These are phyloP conservation scores for Musa troglodytarum DNA, from an alignment of 176 grass and related monocot genomes.

Conservation along the genomic window DNA sequence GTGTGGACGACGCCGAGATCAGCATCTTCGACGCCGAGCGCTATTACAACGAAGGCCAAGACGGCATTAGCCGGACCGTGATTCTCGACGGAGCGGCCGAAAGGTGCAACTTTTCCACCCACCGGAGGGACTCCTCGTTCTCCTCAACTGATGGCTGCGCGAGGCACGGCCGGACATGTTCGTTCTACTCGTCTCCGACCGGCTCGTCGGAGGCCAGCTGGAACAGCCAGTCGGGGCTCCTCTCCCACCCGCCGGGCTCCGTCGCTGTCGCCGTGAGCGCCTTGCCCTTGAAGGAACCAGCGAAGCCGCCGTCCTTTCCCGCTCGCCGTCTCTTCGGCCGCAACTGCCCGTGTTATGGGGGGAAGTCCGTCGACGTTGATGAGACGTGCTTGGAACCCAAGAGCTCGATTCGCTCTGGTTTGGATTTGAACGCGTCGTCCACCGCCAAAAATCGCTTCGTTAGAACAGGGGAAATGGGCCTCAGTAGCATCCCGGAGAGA, in stretches of 20 bases:
- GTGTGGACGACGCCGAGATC: slow-evolving; percentile 25
- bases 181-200: slow-evolving; percentile 8
- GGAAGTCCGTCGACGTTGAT: slow-evolving; percentile 23
- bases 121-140: slow-evolving; percentile 14
- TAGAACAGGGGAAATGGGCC: neutral
- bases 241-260: slow-evolving; percentile 11
- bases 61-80: neutral
- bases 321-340: slow-evolving; percentile 23
- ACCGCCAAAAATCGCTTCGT: neutral
- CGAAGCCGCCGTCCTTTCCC: slow-evolving; percentile 10
- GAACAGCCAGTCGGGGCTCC: slow-evolving; percentile 33
- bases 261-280: slow-evolving; percentile 6
- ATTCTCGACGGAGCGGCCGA: neutral
- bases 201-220: slow-evolving; percentile 39
- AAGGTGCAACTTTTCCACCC: slow-evolving; percentile 11
- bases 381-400: slow-evolving; percentile 26
- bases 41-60: slow-evolving; percentile 31
- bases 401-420: slow-evolving; percentile 11
- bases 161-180: neutral
- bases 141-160: slow-evolving; percentile 21
- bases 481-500: slow-evolving; percentile 10
- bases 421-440: neutral
- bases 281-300: slow-evolving; percentile 15
- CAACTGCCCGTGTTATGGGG: slow-evolving; percentile 24
- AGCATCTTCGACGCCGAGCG: slow-evolving; percentile 44